Conservation (phyloP, 768 basidiomycete species). For the Boletus rex-veris region DNA sequence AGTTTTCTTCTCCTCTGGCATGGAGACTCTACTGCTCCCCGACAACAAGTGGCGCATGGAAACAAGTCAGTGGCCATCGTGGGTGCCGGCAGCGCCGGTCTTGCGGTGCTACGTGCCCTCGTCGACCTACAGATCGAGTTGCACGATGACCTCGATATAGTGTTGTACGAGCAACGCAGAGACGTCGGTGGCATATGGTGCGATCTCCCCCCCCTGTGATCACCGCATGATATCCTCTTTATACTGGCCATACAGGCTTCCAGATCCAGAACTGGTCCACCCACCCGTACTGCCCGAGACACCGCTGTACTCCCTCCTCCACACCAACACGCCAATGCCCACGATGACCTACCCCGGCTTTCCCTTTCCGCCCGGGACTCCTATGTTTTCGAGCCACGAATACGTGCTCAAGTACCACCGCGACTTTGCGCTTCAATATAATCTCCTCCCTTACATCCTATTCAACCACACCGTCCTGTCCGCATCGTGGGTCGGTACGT, state of each 20-base stretch:
- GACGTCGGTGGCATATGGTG: conserved; percentile 59
- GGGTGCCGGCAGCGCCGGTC: conserved; percentile 55
- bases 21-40: neutral
- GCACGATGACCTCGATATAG: conserved; percentile 42
- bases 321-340: conserved; percentile 54
- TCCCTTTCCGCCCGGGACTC: conserved; percentile 43
- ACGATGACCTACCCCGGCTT: conserved; percentile 57
- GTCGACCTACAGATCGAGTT: conserved; percentile 43
- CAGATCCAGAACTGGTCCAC: conserved; percentile 27
- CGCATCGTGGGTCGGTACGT: conserved; percentile 43
- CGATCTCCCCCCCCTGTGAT: neutral
- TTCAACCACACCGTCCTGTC: conserved; percentile 39
- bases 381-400: conserved; percentile 49
- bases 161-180: conserved; percentile 50
- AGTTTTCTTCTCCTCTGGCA: conserved; percentile 9
- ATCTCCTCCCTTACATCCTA: conserved; percentile 38
- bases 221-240: no score
- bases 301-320: conserved; percentile 51
- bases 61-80: conserved; percentile 53
- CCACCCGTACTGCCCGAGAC: conserved; percentile 53
- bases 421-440: conserved; percentile 38
- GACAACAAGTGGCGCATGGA: neutral
- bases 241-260: conserved; percentile 26
- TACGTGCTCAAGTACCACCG: conserved; percentile 45
- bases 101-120: conserved; percentile 49